Conservation (phyloP, 768 basidiomycete species). For the Kondoa malvinella region DNA sequence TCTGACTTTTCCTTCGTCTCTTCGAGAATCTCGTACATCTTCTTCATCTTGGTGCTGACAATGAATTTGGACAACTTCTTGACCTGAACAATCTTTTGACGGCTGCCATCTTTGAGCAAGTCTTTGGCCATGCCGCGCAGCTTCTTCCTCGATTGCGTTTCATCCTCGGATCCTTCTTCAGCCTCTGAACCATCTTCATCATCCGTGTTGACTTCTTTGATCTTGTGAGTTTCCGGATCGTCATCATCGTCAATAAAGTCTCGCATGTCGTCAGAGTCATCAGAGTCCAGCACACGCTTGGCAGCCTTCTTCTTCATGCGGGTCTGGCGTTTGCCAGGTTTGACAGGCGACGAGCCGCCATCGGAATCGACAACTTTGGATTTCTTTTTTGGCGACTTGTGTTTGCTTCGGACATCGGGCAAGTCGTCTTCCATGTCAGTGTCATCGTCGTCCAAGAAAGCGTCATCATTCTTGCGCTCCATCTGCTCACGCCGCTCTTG, state of each 20-base stretch:
- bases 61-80: not conserved
- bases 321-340: not conserved
- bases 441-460: not conserved
- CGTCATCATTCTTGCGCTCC: not conserved
- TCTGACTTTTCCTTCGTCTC: not conserved
- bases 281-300: too few relatives aligned
- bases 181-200: not conserved
- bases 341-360: not conserved
- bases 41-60: not conserved
- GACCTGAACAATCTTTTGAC: not conserved
- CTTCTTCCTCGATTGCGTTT: not conserved
- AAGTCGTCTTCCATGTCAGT: too few relatives aligned
- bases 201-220: not conserved
- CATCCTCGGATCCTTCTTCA: not conserved
- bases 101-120: not conserved
- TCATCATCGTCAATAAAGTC: not conserved
- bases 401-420: not conserved
- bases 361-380: not conserved
- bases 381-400: not conserved
- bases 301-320: not conserved
- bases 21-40: not conserved
- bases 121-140: not conserved
- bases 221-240: not conserved
- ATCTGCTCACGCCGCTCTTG: not conserved
- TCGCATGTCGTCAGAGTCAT: not conserved